Conservation (phyloP, 495 filamentous ascomycete species). For the Chaetomium cochliodes region DNA sequence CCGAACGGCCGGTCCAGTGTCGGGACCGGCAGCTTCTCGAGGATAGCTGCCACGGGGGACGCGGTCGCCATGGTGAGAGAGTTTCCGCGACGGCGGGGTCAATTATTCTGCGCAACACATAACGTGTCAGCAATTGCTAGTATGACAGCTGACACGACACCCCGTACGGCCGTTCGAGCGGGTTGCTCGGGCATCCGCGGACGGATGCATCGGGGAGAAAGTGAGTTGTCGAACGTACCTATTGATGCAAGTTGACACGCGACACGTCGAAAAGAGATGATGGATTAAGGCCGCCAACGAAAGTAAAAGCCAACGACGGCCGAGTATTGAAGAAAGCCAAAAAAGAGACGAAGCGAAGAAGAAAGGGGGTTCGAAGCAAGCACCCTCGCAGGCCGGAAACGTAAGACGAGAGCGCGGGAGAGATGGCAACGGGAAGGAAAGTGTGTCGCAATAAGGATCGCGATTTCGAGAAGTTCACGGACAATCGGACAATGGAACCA, state of each 20-base stretch:
- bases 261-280: constrained; percentile 17
- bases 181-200: neutral
- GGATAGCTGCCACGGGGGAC: constrained; percentile 49
- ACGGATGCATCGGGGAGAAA: neutral
- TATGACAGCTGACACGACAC: neutral
- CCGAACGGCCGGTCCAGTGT: constrained; percentile 91
- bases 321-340: constrained; percentile 8
- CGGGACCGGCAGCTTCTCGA: constrained; percentile 67
- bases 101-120: constrained; percentile 5
- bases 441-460: constrained; percentile 9
- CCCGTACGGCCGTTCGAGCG: neutral
- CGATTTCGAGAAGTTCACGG: constrained; percentile 14
- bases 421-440: constrained; percentile 19
- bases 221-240: neutral
- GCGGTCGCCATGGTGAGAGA: constrained; percentile 43
- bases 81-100: constrained; percentile 13
- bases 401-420: constrained; percentile 14
- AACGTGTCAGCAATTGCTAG: constrained; percentile 15
- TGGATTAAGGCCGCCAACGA: constrained; percentile 12
- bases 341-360: constrained; percentile 15
- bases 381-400: constrained; percentile 17
- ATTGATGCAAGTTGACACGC: constrained; percentile 9
- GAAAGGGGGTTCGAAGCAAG: constrained; percentile 10
- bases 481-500: constrained; percentile 19
- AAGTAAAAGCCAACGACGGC: constrained; percentile 1